Percentiles rank a stretch among this genome's conserved stretches.
Evolutionary conservation across 1,139 yeast species (phyloP).

Genomic region (Geotrichum candidum): DNA sequence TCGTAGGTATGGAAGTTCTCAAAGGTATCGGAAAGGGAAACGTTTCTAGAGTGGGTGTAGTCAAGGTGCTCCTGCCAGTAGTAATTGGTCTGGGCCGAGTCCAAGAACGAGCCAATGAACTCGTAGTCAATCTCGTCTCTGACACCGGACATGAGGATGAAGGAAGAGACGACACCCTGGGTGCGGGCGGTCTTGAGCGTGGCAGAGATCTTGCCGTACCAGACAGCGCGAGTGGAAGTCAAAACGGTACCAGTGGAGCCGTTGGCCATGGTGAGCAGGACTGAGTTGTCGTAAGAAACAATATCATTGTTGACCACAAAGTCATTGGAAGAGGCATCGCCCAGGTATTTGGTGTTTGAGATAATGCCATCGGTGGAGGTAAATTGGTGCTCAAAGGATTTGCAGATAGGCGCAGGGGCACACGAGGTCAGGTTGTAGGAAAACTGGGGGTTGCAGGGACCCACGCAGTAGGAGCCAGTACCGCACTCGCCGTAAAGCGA

Average conservation of each 20-base stretch:
- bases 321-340: constrained; percentile 59
- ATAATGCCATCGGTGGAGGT: constrained; percentile 30
- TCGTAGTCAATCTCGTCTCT: constrained; percentile 90
- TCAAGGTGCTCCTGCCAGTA: constrained; percentile 69
- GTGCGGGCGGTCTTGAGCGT: constrained; percentile 67
- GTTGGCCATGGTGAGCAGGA: constrained; percentile 72
- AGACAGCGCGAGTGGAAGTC: constrained; percentile 70
- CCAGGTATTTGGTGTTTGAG: constrained; percentile 50
- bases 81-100: constrained; percentile 65
- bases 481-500: constrained; percentile 84
- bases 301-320: constrained; percentile 75
- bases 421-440: constrained; percentile 62
- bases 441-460: constrained; percentile 69
- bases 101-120: constrained; percentile 68
- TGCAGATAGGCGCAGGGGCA: constrained; percentile 50
- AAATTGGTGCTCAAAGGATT: constrained; percentile 24
- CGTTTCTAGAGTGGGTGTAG: constrained; percentile 53
- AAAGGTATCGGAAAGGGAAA: constrained; percentile 49
- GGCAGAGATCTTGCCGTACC: constrained; percentile 81
- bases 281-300: constrained; percentile 46
- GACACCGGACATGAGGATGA: constrained; percentile 74
- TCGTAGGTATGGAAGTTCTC: constrained; percentile 69
- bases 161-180: constrained; percentile 80
- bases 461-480: constrained; percentile 70
- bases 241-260: constrained; percentile 73